Conservation (phyloP, 208 protist species). For the Zelonia costaricensis region DNA sequence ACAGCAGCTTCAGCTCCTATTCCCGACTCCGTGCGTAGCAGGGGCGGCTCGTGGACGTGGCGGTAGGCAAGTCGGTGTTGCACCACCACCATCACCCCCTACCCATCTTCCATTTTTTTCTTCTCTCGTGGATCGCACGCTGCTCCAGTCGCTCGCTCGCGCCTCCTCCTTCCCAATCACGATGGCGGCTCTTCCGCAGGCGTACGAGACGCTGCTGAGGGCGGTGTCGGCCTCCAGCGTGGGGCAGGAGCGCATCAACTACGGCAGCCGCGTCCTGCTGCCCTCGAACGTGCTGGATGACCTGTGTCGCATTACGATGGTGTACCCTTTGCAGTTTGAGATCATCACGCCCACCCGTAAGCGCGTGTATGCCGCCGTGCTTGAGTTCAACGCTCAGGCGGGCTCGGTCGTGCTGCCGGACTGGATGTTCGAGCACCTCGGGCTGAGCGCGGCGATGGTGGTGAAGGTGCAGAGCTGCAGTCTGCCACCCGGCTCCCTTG, state of each 20-base stretch:
- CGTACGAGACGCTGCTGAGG: conserved; percentile 33
- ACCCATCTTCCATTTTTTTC: too few relatives aligned
- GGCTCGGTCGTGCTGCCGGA: conserved; percentile 89
- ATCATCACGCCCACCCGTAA: conserved; percentile 46
- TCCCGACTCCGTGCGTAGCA: too few relatives aligned
- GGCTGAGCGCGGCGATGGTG: conserved; percentile 49
- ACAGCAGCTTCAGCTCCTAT: neutral
- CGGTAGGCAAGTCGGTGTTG: too few relatives aligned
- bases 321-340: conserved; percentile 93
- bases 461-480: conserved; percentile 76
- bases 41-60: too few relatives aligned
- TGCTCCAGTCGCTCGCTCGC: too few relatives aligned
- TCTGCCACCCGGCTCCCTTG: conserved; percentile 81
- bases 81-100: too few relatives aligned
- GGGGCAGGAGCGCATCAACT: conserved; percentile 52
- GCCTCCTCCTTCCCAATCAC: neutral
- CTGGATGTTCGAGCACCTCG: conserved; percentile 94
- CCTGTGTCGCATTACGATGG: conserved; percentile 74
- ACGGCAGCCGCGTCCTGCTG: conserved; percentile 86
- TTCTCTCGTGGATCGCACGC: too few relatives aligned
- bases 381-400: conserved; percentile 92
- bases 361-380: conserved; percentile 82
- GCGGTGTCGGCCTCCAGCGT: conserved; percentile 35
- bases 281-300: conserved; percentile 76
- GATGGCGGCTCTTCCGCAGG: conserved; percentile 17